Conservation (phyloP, 2,329 filamentous ascomycete species). For the Diaporthe vexans region DNA sequence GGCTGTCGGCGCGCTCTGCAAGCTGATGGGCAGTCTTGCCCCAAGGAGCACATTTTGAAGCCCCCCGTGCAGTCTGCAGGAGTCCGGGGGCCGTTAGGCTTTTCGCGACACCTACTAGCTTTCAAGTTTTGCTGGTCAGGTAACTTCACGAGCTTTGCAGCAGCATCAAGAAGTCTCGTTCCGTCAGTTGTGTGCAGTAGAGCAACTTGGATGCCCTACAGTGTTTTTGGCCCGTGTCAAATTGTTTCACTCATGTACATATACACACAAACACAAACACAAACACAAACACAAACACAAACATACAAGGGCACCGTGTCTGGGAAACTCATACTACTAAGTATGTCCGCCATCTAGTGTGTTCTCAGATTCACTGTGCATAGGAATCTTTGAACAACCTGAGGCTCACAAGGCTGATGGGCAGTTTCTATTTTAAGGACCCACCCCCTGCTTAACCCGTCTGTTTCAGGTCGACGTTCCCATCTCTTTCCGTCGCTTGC, state of each 20-base stretch:
- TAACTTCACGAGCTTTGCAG: neutral
- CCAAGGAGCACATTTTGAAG: neutral
- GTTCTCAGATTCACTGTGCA: neutral
- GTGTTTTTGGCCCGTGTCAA: constrained; percentile 6
- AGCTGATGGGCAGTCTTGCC: neutral
- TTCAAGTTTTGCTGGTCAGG: neutral
- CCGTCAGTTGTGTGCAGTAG: no score
- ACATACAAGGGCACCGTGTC: neutral
- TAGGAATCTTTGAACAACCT: neutral
- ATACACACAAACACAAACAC: neutral
- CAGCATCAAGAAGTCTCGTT: neutral
- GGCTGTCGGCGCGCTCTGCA: neutral
- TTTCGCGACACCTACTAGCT: neutral
- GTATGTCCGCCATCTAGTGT: neutral
- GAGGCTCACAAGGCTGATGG: constrained; percentile 32
- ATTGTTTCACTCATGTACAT: constrained; percentile 7
- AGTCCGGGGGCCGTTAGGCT: neutral
- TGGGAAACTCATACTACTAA: neutral
- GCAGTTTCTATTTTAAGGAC: constrained; percentile 34
- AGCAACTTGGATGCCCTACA: neutral
- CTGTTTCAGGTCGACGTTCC: constrained; percentile 32
- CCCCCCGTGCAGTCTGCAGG: neutral
- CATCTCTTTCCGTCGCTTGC: constrained; percentile 20
- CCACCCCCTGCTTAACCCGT: constrained; percentile 22
- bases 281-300: neutral